phyloP scores from a whole-genome alignment of 2,329 filamentous ascomycete genomes.

The Sphaerostilbella broomeana region DNA sequence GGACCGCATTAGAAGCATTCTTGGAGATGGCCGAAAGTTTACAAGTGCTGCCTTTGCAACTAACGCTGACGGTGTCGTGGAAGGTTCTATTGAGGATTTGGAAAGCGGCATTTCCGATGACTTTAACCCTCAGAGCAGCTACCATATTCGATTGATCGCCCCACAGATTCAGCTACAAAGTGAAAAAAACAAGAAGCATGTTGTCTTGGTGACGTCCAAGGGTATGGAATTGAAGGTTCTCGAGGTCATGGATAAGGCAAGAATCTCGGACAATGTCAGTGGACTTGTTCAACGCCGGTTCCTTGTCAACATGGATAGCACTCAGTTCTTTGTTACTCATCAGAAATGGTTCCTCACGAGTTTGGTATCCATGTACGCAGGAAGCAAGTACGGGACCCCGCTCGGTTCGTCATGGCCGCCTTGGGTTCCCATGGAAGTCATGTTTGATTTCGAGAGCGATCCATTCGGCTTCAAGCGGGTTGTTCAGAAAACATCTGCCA shows the following conservation, averaged over 20 bases:
- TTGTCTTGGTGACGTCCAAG: conserved; percentile 93
- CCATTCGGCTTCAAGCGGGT: conserved; percentile 98
- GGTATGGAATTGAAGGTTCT: conserved; percentile 97
- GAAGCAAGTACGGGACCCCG: conserved; percentile 83
- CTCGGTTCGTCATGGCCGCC: conserved; percentile 88
- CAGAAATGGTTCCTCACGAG: conserved; percentile 83
- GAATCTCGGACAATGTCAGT: conserved; percentile 86
- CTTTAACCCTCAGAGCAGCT: conserved; percentile 86
- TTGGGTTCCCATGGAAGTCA: conserved; percentile 96
- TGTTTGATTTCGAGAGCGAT: conserved; percentile 91
- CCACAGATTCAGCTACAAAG: conserved; percentile 98
- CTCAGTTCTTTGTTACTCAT: conserved; percentile 96
- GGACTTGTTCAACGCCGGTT: conserved; percentile 93
- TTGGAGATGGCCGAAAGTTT: conserved; percentile 77
- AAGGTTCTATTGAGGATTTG: conserved; percentile 53
- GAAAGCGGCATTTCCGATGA: conserved; percentile 76
- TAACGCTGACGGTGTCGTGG: conserved; percentile 28
- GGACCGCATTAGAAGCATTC: conserved; percentile 76
- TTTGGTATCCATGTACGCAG: conserved; percentile 86
- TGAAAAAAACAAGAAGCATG: conserved; percentile 94
- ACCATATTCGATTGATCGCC: conserved; percentile 89
- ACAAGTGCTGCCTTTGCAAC: conserved; percentile 40
- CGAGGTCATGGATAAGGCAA: conserved; percentile 94
- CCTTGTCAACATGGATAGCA: conserved; percentile 90
- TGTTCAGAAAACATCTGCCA: conserved; percentile 92